Evolutionary conservation across 2,329 filamentous ascomycete genomes (phyloP).

Genomic region (Fusarium phyllophilum): DNA sequence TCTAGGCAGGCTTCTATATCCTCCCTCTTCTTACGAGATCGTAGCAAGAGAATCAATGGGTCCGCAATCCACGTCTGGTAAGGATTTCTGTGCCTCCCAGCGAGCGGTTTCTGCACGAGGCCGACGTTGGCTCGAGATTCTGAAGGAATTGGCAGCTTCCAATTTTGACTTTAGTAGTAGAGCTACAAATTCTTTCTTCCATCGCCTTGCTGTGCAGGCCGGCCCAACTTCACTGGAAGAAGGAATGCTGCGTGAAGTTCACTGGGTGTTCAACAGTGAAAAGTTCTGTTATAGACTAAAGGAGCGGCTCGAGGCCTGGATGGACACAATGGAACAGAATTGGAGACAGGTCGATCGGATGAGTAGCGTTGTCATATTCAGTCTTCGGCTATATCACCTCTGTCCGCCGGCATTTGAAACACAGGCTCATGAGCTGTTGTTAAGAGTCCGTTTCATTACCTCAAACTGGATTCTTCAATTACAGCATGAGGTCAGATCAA

Average conservation of each 20-base stretch:
- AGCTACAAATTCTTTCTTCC: constrained; percentile 59
- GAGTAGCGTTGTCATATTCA: constrained; percentile 64
- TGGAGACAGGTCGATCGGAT: constrained; percentile 70
- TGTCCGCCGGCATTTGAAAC: constrained; percentile 1
- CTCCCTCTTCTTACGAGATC: constrained; percentile 64
- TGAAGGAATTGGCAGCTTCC: constrained; percentile 61
- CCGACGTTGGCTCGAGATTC: constrained; percentile 60
- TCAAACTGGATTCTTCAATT: constrained; percentile 61
- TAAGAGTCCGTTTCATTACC: constrained; percentile 54
- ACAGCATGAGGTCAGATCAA: constrained; percentile 55
- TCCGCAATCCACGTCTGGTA: constrained; percentile 55
- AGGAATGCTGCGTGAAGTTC: constrained; percentile 55
- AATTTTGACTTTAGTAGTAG: constrained; percentile 69
- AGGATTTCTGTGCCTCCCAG: constrained; percentile 66
- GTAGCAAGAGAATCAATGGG: constrained; percentile 61
- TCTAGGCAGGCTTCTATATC: constrained; percentile 14
- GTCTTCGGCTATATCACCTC: constrained; percentile 51
- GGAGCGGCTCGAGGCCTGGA: constrained; percentile 54
- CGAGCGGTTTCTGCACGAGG: constrained; percentile 56
- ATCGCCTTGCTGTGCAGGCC: constrained; percentile 63
- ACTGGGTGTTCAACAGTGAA: constrained; percentile 60
- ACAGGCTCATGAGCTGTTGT: constrained; percentile 50
- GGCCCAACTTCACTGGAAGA: constrained; percentile 56
- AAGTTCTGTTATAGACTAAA: constrained; percentile 61
- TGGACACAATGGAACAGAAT: constrained; percentile 61